Conservation (phyloP, 2,329 filamentous ascomycete genomes). For the Fusarium hainanense region DNA sequence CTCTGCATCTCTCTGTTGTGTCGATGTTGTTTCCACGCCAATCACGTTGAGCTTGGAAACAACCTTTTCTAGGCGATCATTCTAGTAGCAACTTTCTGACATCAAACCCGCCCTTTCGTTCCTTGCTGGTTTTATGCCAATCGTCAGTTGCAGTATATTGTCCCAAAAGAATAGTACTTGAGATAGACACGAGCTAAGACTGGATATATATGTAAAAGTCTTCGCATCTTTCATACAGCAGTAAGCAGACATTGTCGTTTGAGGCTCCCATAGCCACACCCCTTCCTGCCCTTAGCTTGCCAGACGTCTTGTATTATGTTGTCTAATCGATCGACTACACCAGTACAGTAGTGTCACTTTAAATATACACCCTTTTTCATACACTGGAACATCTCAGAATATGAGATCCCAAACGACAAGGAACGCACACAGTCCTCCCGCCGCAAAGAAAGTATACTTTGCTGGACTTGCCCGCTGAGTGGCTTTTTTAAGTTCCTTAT, state of each 20-base stretch:
- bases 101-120: too few relatives aligned
- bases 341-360: neutral
- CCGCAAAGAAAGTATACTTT: conserved; percentile 83
- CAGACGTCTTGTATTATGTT: neutral
- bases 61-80: neutral
- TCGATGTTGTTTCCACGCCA: neutral
- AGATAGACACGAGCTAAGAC: neutral
- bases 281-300: neutral
- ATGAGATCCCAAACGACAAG: conserved; percentile 83
- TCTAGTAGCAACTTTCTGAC: too few relatives aligned
- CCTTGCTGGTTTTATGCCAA: too few relatives aligned
- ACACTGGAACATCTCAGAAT: conserved; percentile 47
- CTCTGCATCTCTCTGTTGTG: neutral
- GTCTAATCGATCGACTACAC: neutral
- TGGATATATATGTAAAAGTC: neutral
- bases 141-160: neutral
- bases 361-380: conserved; percentile 2
- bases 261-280: conserved; percentile 6
- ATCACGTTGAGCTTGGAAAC: neutral
- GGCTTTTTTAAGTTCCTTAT: conserved; percentile 90
- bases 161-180: too few relatives aligned
- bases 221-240: neutral
- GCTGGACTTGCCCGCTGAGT: conserved; percentile 77
- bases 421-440: conserved; percentile 78
- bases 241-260: neutral